Evolutionary conservation across 1,284 basidiomycete species (phyloP).

Genomic region (Fomes fomentarius): DNA sequence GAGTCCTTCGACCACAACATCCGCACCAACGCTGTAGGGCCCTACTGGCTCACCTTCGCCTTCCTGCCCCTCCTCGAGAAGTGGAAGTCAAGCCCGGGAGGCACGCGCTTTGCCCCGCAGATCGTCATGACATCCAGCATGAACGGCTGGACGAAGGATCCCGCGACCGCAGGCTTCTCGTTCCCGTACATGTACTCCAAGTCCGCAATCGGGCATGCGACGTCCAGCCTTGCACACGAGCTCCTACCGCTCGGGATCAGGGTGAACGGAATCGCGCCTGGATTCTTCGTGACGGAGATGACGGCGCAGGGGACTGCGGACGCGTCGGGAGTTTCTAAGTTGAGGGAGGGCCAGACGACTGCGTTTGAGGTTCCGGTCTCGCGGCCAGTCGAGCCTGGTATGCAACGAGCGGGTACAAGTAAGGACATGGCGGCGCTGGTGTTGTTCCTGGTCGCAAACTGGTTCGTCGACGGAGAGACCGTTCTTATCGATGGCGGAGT

Average conservation of each 20-base stretch:
- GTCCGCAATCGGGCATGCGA: slow-evolving; percentile 53
- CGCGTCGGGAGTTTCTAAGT: slow-evolving; percentile 36
- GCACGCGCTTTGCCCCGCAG: slow-evolving; percentile 45
- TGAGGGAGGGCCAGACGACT: slow-evolving; percentile 26
- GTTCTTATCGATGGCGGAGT: slow-evolving; percentile 55
- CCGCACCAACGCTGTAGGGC: slow-evolving; percentile 48
- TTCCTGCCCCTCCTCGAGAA: slow-evolving; percentile 54
- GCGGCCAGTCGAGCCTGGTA: slow-evolving; percentile 20
- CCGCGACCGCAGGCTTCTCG: slow-evolving; percentile 41
- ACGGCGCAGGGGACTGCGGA: slow-evolving; percentile 36
- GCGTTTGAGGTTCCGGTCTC: slow-evolving; percentile 41
- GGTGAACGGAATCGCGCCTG: slow-evolving; percentile 59
- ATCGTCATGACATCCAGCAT: slow-evolving; percentile 56
- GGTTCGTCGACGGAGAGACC: slow-evolving; percentile 56
- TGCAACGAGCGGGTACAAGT: slow-evolving; percentile 39
- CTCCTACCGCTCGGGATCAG: slow-evolving; percentile 53
- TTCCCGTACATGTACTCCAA: slow-evolving; percentile 56
- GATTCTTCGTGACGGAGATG: slow-evolving; percentile 40
- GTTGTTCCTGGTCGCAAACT: slow-evolving; percentile 50
- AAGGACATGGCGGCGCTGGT: slow-evolving; percentile 50
- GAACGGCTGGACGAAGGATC: slow-evolving; percentile 59
- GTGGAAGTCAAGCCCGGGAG: slow-evolving; percentile 39
- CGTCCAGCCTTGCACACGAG: slow-evolving; percentile 52
- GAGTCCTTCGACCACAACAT: slow-evolving; percentile 43
- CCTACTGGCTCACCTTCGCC: slow-evolving; percentile 55